Conservation (phyloP, 169 alveolate species). For the Miamiensis avidus region DNA sequence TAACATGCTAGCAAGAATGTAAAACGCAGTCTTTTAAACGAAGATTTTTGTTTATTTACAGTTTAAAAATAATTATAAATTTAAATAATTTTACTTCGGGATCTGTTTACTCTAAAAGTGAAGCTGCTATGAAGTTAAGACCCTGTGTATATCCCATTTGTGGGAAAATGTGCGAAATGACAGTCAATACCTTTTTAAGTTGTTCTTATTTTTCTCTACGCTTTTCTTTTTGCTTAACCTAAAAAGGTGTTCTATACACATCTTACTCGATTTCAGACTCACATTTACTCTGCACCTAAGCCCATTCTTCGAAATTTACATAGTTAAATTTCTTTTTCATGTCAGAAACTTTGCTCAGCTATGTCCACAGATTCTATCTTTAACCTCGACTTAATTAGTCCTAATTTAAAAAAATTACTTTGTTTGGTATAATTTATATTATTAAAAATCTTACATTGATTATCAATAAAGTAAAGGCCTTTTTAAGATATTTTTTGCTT, state of each 20-base stretch:
- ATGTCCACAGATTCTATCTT: background rate
- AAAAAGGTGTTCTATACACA: background rate
- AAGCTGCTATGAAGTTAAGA: background rate
- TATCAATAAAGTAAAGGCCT: background rate
- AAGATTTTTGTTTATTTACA: background rate
- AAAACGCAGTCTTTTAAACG: background rate
- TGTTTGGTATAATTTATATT: no score
- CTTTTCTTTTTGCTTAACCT: background rate
- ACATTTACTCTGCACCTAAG: background rate
- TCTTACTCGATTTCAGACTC: background rate
- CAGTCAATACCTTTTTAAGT: background rate
- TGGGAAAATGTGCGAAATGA: background rate
- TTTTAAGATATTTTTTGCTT: background rate
- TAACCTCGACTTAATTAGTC: background rate
- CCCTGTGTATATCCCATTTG: background rate
- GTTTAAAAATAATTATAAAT: no score
- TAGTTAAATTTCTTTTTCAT: background rate
- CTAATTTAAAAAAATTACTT: background rate
- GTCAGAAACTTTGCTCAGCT: background rate
- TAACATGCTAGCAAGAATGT: background rate
- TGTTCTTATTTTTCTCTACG: background rate
- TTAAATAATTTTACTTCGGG: background rate
- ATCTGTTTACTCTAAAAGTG: background rate
- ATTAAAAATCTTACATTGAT: background rate
- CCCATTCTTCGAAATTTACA: background rate